Evolutionary conservation across 192 early-diverging fungal genomes (phyloP), one percentile per base, ranked within the genome.

Genomic region (Thoreauomyces humboldtii): DNA sequence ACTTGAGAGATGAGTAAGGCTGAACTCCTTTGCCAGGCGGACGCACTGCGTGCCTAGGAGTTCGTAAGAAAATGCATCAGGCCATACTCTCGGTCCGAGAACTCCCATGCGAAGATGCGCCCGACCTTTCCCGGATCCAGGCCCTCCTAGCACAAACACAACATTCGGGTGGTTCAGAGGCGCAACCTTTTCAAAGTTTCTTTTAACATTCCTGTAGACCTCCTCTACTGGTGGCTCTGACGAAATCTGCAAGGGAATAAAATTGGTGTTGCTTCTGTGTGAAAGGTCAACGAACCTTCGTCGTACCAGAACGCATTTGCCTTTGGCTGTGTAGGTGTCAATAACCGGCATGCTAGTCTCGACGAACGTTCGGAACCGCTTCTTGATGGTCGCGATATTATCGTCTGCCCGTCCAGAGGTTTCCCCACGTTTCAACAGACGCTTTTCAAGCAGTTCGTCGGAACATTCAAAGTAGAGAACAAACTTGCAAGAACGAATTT

Each of bases 391-490:
- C 64, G 93, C 91, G 24, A 91, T 85, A 63, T 98, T 96, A 56
- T 98, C 96, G 63, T 98, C 96, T 17, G 83, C 73, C 28, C 96
- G 81, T 0, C 96, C 96, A 53, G 88, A 90, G 34, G 91, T 97
- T 72, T 96, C 88, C 9, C 80, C 95, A 38, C 96, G 90, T 65
- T 96, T 89, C 73, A 96, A 73, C 42, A 98, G 71, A 28, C 96
- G 88, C 65, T 83, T 74, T 62, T 92, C 77, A 80, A 98, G 78
- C 21, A 87, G 80, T 27, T 84, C 73, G 73, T 97, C 94, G 14
- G 91, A 84, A 73, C 93, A 95, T 47, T 94, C 91, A 76, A 95
- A 94, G 80, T 89, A 95, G 25, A 97, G 70, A 0, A 95, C 91
- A 55, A 87, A 81, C 53, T 87, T 82, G 50, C 90, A 85, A 57